A percentile compares a stretch with the other conserved stretches of the same genome.
Evolutionary conservation across 352 stramenopile species (phyloP).

Genomic region (Thalassiosira ordinaria): DNA sequence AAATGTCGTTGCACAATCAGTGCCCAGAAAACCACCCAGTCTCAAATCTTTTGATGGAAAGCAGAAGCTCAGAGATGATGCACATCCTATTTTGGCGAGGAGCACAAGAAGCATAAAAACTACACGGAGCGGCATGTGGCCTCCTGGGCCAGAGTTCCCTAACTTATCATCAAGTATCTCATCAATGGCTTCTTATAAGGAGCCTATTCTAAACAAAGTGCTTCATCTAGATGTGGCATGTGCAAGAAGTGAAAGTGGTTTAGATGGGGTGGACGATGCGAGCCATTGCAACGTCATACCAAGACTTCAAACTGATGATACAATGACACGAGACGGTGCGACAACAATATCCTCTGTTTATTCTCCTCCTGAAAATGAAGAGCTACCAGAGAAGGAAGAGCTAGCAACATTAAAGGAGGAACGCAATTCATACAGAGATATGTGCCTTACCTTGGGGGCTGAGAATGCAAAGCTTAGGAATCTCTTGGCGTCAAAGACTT

Average conservation of each 20-base stretch:
- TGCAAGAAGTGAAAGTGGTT: slow-evolving; percentile 52
- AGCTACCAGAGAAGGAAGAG: slow-evolving; percentile 65
- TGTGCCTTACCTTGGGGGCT: slow-evolving; percentile 79
- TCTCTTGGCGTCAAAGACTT: slow-evolving; percentile 72
- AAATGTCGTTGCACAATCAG: slow-evolving; percentile 55
- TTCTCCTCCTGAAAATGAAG: slow-evolving; percentile 65
- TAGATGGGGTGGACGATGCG: slow-evolving; percentile 45
- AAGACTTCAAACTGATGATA: slow-evolving; percentile 52
- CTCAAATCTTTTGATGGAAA: slow-evolving; percentile 50
- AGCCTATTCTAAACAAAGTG: slow-evolving; percentile 57
- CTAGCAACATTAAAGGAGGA: slow-evolving; percentile 70
- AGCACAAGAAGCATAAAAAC: slow-evolving; percentile 45
- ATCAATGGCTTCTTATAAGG: slow-evolving; percentile 41
- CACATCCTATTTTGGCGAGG: slow-evolving; percentile 14
- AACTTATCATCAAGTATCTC: slow-evolving; percentile 39
- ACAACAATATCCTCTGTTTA: slow-evolving; percentile 79
- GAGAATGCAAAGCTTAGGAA: slow-evolving; percentile 82
- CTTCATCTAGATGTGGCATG: slow-evolving; percentile 55
- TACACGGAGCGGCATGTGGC: slow-evolving; percentile 34
- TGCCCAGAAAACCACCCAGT: slow-evolving; percentile 44
- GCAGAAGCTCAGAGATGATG: slow-evolving; percentile 46
- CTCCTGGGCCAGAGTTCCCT: slow-evolving; percentile 37
- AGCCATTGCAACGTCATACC: slow-evolving; percentile 64
- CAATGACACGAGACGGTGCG: slow-evolving; percentile 70
- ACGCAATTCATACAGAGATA: slow-evolving; percentile 77